phyloP scores from a whole-genome alignment of 2,329 filamentous ascomycete species.

The Gyromitra esculenta region DNA sequence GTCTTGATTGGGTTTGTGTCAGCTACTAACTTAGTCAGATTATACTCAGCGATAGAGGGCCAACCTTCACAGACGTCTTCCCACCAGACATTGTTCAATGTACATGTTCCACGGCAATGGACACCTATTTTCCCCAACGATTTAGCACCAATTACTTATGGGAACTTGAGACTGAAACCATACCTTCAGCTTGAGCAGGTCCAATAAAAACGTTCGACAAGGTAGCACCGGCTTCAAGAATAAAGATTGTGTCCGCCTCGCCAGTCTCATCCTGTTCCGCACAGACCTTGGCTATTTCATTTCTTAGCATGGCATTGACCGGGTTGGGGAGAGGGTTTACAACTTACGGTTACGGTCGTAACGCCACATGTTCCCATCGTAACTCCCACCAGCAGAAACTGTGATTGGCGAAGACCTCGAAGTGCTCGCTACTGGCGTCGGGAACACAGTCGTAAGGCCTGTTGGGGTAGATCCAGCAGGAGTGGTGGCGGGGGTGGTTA shows the following conservation, averaged over 20 bases:
- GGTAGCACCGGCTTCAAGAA: constrained; percentile 37
- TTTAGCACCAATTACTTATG: constrained; percentile 16
- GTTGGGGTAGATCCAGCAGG: constrained; percentile 43
- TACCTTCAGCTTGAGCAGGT: constrained; percentile 60
- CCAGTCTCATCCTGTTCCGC: constrained; percentile 63
- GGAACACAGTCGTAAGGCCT: constrained; percentile 49
- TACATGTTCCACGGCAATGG: constrained; percentile 60
- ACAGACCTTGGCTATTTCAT: constrained; percentile 60
- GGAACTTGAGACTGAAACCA: constrained; percentile 57
- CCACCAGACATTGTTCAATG: constrained; percentile 53
- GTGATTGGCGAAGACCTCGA: constrained; percentile 23
- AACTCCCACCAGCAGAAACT: constrained; percentile 14
- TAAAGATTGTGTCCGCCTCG: constrained; percentile 61
- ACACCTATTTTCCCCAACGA: constrained; percentile 58
- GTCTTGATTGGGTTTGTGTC: constrained; percentile 22
- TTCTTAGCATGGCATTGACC: constrained; percentile 14
- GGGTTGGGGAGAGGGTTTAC: background rate
- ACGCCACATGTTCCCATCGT: constrained; percentile 64
- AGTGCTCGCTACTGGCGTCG: constrained; percentile 5
- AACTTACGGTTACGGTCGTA: constrained; percentile 63
- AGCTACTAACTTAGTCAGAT: background rate
- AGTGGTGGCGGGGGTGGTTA: constrained; percentile 45
- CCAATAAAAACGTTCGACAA: constrained; percentile 60
- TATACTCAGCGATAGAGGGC: background rate
- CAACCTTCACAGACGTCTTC: constrained; percentile 54